A percentile compares a stretch with the other conserved stretches of the same genome.
phyloP scores from a whole-genome alignment of 2,329 filamentous ascomycete species.

The Neonectria neomacrospora region DNA sequence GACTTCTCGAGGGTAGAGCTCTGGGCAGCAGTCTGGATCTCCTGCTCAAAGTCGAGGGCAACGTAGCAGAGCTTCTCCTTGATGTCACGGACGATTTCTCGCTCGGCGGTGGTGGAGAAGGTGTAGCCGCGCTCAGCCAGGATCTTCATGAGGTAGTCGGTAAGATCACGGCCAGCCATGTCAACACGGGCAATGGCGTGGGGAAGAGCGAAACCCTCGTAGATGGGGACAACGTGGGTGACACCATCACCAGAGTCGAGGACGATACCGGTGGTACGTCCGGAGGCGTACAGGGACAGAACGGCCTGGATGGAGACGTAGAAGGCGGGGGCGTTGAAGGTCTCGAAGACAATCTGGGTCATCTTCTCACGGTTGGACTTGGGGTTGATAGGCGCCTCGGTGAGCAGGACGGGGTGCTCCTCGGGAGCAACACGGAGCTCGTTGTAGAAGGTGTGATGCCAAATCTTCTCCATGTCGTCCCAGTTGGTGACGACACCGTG shows the following conservation, averaged over 20 bases:
- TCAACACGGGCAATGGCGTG: slow-evolving; percentile 99
- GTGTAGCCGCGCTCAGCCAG: slow-evolving; percentile 99
- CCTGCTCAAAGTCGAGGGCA: slow-evolving; percentile 99
- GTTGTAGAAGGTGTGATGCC: slow-evolving; percentile 99
- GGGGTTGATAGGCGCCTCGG: slow-evolving; percentile 99
- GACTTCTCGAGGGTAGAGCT: slow-evolving; percentile 99
- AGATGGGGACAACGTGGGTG: slow-evolving; percentile 99
- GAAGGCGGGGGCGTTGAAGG: slow-evolving; percentile 99
- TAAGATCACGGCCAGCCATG: slow-evolving; percentile 99
- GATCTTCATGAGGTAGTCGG: slow-evolving; percentile 99
- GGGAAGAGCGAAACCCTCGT: slow-evolving; percentile 99
- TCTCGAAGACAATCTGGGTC: slow-evolving; percentile 99
- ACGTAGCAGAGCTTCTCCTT: slow-evolving; percentile 99
- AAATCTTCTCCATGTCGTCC: slow-evolving; percentile 99
- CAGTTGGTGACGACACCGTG: slow-evolving; percentile 99
- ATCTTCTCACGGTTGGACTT: slow-evolving; percentile 99
- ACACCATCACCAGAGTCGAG: slow-evolving; percentile 99
- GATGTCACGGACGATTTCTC: slow-evolving; percentile 99
- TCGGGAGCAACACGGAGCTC: slow-evolving; percentile 99
- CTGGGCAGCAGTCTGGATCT: slow-evolving; percentile 99
- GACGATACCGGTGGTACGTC: slow-evolving; percentile 99
- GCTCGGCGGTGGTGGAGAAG: slow-evolving; percentile 99
- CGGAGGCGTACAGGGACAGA: slow-evolving; percentile 98
- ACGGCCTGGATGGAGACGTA: slow-evolving; percentile 99
- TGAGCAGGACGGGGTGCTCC: slow-evolving; percentile 99